phyloP scores from a whole-genome alignment of 2,329 filamentous ascomycete genomes.

The Trichoderma breve region DNA sequence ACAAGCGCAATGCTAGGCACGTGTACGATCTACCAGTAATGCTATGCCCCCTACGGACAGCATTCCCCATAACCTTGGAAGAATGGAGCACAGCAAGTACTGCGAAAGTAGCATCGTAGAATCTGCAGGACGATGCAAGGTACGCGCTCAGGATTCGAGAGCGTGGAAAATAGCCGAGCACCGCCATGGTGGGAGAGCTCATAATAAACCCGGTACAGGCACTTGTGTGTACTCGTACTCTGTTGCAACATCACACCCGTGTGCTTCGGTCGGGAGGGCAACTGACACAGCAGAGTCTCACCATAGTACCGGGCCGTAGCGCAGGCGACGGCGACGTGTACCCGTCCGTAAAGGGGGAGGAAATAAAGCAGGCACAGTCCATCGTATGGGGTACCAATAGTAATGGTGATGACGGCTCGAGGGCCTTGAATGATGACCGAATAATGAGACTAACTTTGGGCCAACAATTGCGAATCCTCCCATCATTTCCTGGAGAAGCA shows the following conservation, averaged over 20 bases:
- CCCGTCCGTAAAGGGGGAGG: neutral
- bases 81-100: neutral
- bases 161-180: neutral
- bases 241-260: neutral
- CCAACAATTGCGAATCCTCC: neutral
- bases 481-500: slow-evolving; percentile 2
- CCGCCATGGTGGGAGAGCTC: neutral
- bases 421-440: neutral
- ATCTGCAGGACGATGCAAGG: slow-evolving; percentile 9
- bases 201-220: neutral
- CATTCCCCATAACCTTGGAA: neutral
- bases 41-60: neutral
- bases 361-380: neutral
- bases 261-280: neutral
- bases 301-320: slow-evolving; percentile 2
- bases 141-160: neutral
- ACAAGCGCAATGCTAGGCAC: neutral
- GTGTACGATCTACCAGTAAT: slow-evolving; percentile 4
- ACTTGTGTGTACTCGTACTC: neutral
- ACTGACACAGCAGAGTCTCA: neutral
- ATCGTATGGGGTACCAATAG: neutral
- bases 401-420: neutral
- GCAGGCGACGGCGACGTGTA: neutral
- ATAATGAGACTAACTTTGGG: slow-evolving; percentile 1
- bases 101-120: neutral